Evolutionary conservation across 495 filamentous ascomycete species (phyloP), one percentile per base, ranked within the genome.

Genomic region (Xylaria bambusicola): DNA sequence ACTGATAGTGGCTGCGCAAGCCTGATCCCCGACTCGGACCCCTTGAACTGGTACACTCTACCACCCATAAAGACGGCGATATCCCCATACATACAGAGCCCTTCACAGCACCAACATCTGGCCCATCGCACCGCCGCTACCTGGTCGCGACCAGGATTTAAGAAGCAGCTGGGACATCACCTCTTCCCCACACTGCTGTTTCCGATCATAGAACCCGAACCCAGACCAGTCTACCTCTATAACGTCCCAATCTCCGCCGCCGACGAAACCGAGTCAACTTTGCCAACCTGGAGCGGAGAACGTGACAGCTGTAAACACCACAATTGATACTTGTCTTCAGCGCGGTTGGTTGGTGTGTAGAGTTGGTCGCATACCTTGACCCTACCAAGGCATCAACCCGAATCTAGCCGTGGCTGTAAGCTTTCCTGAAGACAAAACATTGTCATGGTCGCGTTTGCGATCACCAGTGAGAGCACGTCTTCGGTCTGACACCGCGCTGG

Each of bases 371-470:
- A 54, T 46, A 35, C 5, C 15, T 45, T 7, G 35, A 35, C 35
- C 29, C 24, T n/a, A 35, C 35, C 35, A 17, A 33, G 41, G 31
- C 33, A 51, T 35, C 10, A 44, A 36, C 5, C 26, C 38, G 46
- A 42, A 42, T 46, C 49, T 9, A 23, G 21, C 9, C 23, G 27
- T 44, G 27, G 40, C n/a, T n/a, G n/a, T n/a, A n/a, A 44, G 23
- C 51, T 33, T 44, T 29, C 24, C 33, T 36, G 47, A 23, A 18
- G 9, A 17, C n/a, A 10, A 27, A n/a, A 13, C 15, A 33, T 44
- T 51, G 56, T 49, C 46, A 58, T 58, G 46, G 9, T 51, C 35
- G 26, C 47, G 26, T 20, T 18, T 44, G 46, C 33, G 20, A 51
- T 35, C 17, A 13, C 15, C 35, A 33, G 18, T 35, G 31, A 58